Base-by-base conservation (phyloP, 2,329 filamentous ascomycete genomes). In the Cyanodermella asteris region DNA sequence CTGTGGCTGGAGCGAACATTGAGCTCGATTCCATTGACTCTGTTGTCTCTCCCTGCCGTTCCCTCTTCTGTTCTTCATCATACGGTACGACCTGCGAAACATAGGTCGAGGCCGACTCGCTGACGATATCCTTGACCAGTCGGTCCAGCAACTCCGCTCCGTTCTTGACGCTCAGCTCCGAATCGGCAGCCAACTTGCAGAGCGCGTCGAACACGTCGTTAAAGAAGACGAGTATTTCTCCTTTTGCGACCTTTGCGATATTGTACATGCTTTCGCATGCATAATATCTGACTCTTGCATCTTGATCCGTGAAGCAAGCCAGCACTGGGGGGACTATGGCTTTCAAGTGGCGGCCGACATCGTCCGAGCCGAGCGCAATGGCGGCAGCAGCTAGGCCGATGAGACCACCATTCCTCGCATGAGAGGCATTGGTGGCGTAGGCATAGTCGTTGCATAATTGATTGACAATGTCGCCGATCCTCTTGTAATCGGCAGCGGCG, bases 201-300 rank as follows among this genome's bases (percentile, higher is more conserved):
- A 97, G 57, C 13, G 87, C 81, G 53, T 97, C 87, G 43, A 97
- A 97, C 34, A 97, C 87, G 41, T 90, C 76, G 51, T 97, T 97
- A 51, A 97, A 97, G 56, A 91, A 97, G 20, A 90, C 66, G 35
- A 97, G 52, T 12, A 97, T 87, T 50, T 97, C 87, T 18, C 90
- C 87, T 51, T 97, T 97, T 31, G 84, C 87, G 23, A 97, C 87
- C 53, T 97, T 97, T 43, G 87, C 82, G 44, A 97, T 97, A 50
- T 97, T 97, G 55, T 97, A 97, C 87, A 97, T 97, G 49, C 82
- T 90, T 56, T 97, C 87, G 52, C 87, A 97, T 13, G 87, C 87
- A 52, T 97, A 97, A 49, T 97, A 97, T 35, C 87, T 68, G 16
- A 94, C 87, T 30, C 87, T 68, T 15, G 87, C 82, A 72, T 97